Base-by-base conservation (phyloP, 352 stramenopile genomes). In the Phytophthora agathidicida region DNA sequence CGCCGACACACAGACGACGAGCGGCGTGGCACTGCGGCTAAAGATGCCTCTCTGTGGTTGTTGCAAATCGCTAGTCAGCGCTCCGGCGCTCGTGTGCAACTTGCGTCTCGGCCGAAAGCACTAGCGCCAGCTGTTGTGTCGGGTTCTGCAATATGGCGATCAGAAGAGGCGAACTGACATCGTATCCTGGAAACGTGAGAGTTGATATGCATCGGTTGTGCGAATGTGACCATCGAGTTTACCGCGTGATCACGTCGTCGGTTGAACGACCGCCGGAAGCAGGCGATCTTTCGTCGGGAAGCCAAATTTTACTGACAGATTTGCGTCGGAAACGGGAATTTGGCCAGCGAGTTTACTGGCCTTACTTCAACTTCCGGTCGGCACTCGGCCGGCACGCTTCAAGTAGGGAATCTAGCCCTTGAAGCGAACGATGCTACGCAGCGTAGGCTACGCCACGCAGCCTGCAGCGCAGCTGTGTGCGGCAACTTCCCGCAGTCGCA, bases 221-320 rank as follows among this genome's bases (percentile, higher is more conserved):
- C 19, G 14, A 58, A 58, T 58, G 3, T 48, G 26, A 7, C 8
- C 3, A 6, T 6, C 14, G 27, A 50, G 28, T 59, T 59, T 59
- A 50, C 50, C 49, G 30, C 20, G 14, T 59, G 50, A 50, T 59
- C 20, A 49, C 49, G 36, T 36, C 13, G 14, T 10, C 27, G 28
- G 26, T 41, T 32, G 49, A 50, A 50, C 19, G 38, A 59, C 50
- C 50, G 50, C 37, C 50, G 28, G 50, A 59, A 50, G 50, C 14
- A 33, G 9, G 20, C 50, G 38, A 50, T 59, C 28, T 50, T 59
- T 50, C 19, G 22, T 59, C 50, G 48, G 38, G 50, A 59, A 59
- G 30, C 1, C 38, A 28, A 59, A 59, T 30, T 8, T n/a, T 43
- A n/a, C 27, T 43, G 50, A 59, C 50, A 50, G 27, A 58, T 59